Evolutionary conservation across 192 early-diverging fungal species (phyloP).

Genomic region (Phlyctochytrium arcticum): DNA sequence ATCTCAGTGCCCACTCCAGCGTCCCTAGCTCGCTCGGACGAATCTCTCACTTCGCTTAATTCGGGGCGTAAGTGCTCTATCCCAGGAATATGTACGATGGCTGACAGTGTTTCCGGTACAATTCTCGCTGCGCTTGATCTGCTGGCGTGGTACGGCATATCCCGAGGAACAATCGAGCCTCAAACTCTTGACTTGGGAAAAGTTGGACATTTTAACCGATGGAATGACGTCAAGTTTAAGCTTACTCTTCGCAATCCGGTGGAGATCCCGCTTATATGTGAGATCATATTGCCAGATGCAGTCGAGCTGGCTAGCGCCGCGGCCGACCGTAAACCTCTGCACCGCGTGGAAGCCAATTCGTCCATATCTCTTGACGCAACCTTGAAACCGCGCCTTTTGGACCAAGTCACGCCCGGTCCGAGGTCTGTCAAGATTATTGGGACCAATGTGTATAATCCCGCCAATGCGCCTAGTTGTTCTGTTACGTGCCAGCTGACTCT

Average conservation of each 20-base stretch:
- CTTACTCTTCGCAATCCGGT: slow-evolving; percentile 64
- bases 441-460: slow-evolving; percentile 63
- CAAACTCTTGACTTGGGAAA: slow-evolving; percentile 66
- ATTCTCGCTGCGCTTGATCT: slow-evolving; percentile 62
- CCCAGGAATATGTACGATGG: too few species aligned
- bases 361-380: slow-evolving; percentile 45
- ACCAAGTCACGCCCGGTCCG: slow-evolving; percentile 46
- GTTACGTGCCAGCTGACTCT: slow-evolving; percentile 58
- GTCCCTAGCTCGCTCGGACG: slow-evolving; percentile 25
- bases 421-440: slow-evolving; percentile 48
- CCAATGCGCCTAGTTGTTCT: slow-evolving; percentile 49
- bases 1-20: slow-evolving; percentile 56
- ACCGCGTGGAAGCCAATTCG: slow-evolving; percentile 15
- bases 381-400: slow-evolving; percentile 61
- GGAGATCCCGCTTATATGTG: slow-evolving; percentile 60
- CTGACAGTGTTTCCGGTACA: too few species aligned
- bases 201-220: slow-evolving; percentile 71
- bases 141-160: slow-evolving; percentile 54
- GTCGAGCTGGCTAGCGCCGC: slow-evolving; percentile 35
- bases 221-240: slow-evolving; percentile 54
- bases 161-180: slow-evolving; percentile 50
- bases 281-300: slow-evolving; percentile 43
- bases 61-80: too few species aligned
- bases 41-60: slow-evolving; percentile 25
- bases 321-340: background rate